phyloP scores from a whole-genome alignment of 306 rosid genomes.

The Inga laurina region DNA sequence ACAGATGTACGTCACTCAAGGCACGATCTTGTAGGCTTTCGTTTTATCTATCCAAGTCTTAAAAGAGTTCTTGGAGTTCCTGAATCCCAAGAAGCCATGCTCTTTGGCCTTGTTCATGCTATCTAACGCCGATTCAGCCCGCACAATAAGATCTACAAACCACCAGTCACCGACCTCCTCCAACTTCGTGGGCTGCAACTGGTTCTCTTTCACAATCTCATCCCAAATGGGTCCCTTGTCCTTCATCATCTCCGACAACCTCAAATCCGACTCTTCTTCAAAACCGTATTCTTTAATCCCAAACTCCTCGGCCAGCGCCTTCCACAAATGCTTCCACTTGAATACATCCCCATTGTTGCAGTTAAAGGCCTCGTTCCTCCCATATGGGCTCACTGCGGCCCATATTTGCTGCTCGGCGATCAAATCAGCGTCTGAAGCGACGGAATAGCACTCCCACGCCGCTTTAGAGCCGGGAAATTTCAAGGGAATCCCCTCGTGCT shows the following conservation, averaged over 20 bases:
- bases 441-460: constrained; percentile 48
- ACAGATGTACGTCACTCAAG: background rate
- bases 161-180: constrained; percentile 64
- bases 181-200: constrained; percentile 38
- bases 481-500: constrained; percentile 55
- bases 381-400: constrained; percentile 55
- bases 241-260: constrained; percentile 55
- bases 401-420: constrained; percentile 67
- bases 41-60: constrained; percentile 51
- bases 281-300: constrained; percentile 58
- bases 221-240: constrained; percentile 58
- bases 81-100: constrained; percentile 66
- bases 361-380: constrained; percentile 57
- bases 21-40: constrained; percentile 57
- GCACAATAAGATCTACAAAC: constrained; percentile 39
- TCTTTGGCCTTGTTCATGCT: constrained; percentile 70
- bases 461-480: constrained; percentile 51
- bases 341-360: constrained; percentile 62
- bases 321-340: constrained; percentile 73
- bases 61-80: constrained; percentile 59
- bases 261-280: constrained; percentile 38
- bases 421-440: constrained; percentile 56
- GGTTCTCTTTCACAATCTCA: constrained; percentile 57
- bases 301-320: constrained; percentile 57
- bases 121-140: constrained; percentile 22